These are phyloP conservation scores for Picea abies DNA, from an alignment of 83 land plant species.

Conservation along the genomic window DNA sequence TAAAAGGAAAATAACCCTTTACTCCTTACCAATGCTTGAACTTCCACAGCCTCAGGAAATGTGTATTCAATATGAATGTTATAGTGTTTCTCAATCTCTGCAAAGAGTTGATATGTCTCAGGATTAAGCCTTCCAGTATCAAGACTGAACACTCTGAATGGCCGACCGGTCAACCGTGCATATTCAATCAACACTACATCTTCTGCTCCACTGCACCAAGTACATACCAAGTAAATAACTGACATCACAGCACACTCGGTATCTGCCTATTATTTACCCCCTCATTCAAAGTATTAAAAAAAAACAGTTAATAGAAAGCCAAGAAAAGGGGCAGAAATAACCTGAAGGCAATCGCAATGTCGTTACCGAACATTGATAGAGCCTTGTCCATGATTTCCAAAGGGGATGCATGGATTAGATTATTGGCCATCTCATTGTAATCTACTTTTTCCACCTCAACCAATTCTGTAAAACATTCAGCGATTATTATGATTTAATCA, in stretches of 20 bases:
- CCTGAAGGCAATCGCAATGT: conserved; percentile 91
- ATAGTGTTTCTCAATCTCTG: conserved; percentile 87
- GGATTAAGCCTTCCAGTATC: conserved; percentile 95
- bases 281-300: background rate
- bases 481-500: too few species aligned
- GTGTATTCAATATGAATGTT: conserved; percentile 90
- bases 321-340: background rate
- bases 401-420: conserved; percentile 72
- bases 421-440: conserved; percentile 59
- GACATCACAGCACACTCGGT: background rate
- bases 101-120: conserved; percentile 83
- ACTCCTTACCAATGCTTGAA: conserved; percentile 71
- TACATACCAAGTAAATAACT: background rate
- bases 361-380: conserved; percentile 77
- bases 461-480: conserved; percentile 12
- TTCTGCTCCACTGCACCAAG: conserved; percentile 87
- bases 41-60: conserved; percentile 93
- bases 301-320: background rate
- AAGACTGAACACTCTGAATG: conserved; percentile 91
- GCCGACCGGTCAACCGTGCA: conserved; percentile 84
- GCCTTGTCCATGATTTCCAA: conserved; percentile 91
- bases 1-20: conserved; percentile 94
- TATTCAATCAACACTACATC: conserved; percentile 97
- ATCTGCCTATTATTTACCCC: background rate
- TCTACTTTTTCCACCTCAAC: conserved; percentile 36